These are phyloP conservation scores for Aspergillus eucalypticola DNA, from an alignment of 2,329 filamentous ascomycete genomes.

Conservation along the genomic window DNA sequence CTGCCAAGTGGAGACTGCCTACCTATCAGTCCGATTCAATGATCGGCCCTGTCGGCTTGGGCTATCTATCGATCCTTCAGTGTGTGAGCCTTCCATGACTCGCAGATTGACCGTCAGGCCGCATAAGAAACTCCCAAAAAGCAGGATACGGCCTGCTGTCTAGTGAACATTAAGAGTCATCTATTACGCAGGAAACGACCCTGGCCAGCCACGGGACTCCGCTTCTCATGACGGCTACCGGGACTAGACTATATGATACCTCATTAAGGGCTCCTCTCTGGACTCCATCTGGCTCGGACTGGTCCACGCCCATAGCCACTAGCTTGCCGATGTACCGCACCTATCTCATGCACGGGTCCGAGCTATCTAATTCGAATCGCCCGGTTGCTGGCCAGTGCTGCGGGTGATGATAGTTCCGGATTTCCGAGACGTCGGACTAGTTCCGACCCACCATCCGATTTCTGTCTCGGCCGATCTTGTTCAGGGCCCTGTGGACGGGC, in stretches of 20 bases:
- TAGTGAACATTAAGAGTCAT: too few relatives aligned
- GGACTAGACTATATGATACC: neutral
- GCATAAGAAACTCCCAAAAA: neutral
- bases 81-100: neutral
- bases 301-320: neutral
- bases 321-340: neutral
- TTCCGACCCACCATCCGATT: too few relatives aligned
- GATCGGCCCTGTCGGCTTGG: neutral
- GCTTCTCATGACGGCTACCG: neutral
- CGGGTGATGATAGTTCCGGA: neutral
- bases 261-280: neutral
- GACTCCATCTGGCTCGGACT: neutral
- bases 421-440: too few relatives aligned
- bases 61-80: neutral
- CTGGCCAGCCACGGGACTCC: neutral
- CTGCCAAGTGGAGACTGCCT: too few relatives aligned
- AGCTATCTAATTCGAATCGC: neutral
- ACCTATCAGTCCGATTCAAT: neutral
- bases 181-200: too few relatives aligned
- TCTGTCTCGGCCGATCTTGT: too few relatives aligned
- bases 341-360: neutral
- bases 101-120: neutral
- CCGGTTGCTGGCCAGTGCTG: neutral
- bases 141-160: neutral
- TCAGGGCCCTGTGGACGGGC: too few relatives aligned